A percentile compares a stretch with the other conserved stretches of the same genome.
phyloP scores from a whole-genome alignment of 768 basidiomycete genomes.

The Naematelia aurantialba region DNA sequence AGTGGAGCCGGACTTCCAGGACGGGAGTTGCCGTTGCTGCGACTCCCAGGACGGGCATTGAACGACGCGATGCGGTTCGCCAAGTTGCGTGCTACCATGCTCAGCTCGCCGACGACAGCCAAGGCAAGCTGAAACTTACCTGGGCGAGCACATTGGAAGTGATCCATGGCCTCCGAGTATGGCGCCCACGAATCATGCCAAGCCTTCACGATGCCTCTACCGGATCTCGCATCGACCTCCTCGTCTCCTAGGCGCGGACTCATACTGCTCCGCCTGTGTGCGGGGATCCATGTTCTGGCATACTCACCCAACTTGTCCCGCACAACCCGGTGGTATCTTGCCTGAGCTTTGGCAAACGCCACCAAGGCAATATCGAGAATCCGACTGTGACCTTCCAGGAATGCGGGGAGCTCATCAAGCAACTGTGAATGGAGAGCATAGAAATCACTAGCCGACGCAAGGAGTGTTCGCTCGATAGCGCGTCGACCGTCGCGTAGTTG shows the following conservation, averaged over 20 bases:
- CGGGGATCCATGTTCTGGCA: slow-evolving; percentile 26
- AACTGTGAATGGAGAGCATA: slow-evolving; percentile 50
- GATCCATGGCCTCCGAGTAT: slow-evolving; percentile 39
- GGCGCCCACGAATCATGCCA: slow-evolving; percentile 40
- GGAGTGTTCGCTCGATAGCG: slow-evolving; percentile 29
- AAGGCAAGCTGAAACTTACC: not conserved
- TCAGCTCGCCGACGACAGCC: too few relatives aligned
- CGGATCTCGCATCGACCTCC: slow-evolving; percentile 10
- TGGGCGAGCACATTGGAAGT: slow-evolving; percentile 33
- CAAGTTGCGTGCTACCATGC: slow-evolving; percentile 4
- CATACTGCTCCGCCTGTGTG: not conserved
- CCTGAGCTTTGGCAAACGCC: slow-evolving; percentile 39
- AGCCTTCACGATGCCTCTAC: slow-evolving; percentile 28
- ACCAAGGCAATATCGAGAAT: slow-evolving; percentile 41
- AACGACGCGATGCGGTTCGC: slow-evolving; percentile 27
- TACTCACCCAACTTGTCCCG: slow-evolving; percentile 24
- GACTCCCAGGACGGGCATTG: slow-evolving; percentile 16
- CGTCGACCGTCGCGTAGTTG: slow-evolving; percentile 24
- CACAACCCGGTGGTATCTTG: slow-evolving; percentile 31
- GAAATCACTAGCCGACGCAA: slow-evolving; percentile 46
- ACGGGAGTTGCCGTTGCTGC: not conserved
- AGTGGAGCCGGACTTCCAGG: not conserved
- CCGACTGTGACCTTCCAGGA: slow-evolving; percentile 44
- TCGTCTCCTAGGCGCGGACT: slow-evolving; percentile 6
- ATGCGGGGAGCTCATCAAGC: slow-evolving; percentile 47